These are phyloP conservation scores for Penicillium sp. DNA, from an alignment of 2,329 filamentous ascomycete genomes.

Conservation along the genomic window DNA sequence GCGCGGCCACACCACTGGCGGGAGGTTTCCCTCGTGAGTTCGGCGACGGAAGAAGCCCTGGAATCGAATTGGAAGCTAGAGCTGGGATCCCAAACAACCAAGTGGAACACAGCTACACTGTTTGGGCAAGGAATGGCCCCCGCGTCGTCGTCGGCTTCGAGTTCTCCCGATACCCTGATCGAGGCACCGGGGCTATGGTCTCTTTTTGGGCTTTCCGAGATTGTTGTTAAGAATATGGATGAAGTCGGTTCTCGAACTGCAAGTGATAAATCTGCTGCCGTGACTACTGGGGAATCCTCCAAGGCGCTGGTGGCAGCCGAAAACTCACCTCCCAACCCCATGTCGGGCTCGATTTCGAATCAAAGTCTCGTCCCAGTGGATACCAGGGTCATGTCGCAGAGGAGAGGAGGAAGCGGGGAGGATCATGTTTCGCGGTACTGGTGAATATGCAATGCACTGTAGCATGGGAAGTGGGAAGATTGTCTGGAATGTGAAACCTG, in stretches of 20 bases:
- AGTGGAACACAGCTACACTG: slow-evolving; percentile 38
- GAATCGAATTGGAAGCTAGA: slow-evolving; percentile 37
- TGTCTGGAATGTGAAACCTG: too few relatives aligned
- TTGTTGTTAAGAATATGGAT: slow-evolving; percentile 43
- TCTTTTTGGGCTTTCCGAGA: slow-evolving; percentile 30
- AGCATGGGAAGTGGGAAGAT: too few relatives aligned
- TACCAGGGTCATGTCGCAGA: not conserved
- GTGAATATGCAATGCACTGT: too few relatives aligned
- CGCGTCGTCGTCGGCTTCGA: not conserved
- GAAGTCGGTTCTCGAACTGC: slow-evolving; percentile 31
- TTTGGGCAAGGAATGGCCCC: slow-evolving; percentile 16
- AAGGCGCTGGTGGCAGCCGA: not conserved
- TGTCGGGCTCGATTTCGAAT: not conserved
- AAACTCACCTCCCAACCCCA: not conserved
- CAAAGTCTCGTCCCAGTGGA: not conserved
- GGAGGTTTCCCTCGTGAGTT: slow-evolving; percentile 43
- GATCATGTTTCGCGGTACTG: too few relatives aligned
- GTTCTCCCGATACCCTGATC: not conserved
- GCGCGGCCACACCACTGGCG: slow-evolving; percentile 41
- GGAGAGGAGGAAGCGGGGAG: too few relatives aligned
- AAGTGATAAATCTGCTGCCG: not conserved
- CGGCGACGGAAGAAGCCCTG: slow-evolving; percentile 38
- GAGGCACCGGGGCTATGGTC: slow-evolving; percentile 9
- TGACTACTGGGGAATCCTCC: not conserved
- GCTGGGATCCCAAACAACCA: slow-evolving; percentile 37